phyloP scores from a whole-genome alignment of 306 rosid genomes.

The Arachis hypogaea region DNA sequence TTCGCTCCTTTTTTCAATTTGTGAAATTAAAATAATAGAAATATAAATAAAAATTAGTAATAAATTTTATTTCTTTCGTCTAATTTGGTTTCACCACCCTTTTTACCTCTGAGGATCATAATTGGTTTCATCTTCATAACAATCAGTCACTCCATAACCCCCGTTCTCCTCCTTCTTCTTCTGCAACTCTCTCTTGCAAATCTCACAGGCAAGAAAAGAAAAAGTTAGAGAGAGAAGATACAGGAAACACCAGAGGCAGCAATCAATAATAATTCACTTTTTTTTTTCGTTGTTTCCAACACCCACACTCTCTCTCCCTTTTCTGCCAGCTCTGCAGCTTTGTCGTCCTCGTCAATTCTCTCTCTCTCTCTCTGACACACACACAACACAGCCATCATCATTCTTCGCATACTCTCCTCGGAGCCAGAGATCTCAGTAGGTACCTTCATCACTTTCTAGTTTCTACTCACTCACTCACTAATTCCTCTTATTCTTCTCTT shows the following conservation, averaged over 20 bases:
- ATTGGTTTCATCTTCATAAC: background rate
- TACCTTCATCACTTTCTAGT: conserved; percentile 36
- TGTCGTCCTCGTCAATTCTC: conserved; percentile 57
- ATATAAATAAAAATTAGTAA: no score
- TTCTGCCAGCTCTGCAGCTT: conserved; percentile 84
- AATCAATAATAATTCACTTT: conserved; percentile 66
- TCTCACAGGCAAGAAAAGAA: conserved; percentile 61
- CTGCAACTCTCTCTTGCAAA: conserved; percentile 50
- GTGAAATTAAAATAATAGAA: no score
- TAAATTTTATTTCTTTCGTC: no score
- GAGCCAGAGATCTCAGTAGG: conserved; percentile 58
- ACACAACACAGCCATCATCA: conserved; percentile 34
- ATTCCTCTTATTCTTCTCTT: conserved; percentile 5
- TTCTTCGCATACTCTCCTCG: conserved; percentile 26
- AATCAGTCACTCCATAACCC: background rate
- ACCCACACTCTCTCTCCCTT: conserved; percentile 40
- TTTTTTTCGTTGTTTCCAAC: background rate
- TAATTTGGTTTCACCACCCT: no score
- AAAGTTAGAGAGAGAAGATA: conserved; percentile 74
- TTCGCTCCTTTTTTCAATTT: no score
- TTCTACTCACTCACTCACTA: conserved; percentile 20
- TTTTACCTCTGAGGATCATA: background rate
- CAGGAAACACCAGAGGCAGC: conserved; percentile 24
- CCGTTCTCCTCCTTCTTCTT: background rate
- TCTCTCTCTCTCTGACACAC: conserved; percentile 34